These are phyloP conservation scores for Cetraspora pellucida DNA, from an alignment of 192 early-diverging fungal species.

Conservation along the genomic window DNA sequence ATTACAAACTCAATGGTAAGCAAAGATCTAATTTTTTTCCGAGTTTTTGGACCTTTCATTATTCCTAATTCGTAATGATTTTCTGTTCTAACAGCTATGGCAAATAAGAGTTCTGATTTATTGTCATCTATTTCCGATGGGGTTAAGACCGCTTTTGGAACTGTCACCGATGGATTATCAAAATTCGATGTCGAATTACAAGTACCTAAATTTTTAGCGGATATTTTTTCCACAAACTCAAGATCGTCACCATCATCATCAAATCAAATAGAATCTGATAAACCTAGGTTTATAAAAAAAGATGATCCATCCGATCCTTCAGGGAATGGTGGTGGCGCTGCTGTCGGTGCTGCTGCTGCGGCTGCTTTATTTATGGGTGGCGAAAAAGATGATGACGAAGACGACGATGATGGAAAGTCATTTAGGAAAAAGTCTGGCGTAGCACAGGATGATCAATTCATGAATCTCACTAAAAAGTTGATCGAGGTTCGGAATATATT, in stretches of 20 bases:
- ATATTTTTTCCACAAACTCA: conserved; percentile 23
- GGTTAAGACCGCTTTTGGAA: conserved; percentile 42
- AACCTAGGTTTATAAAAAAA: conserved; percentile 41
- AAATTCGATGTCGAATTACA: conserved; percentile 47
- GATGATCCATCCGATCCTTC: conserved; percentile 29
- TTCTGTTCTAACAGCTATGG: conserved; percentile 8
- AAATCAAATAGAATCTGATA: conserved; percentile 30
- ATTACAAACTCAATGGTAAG: conserved; percentile 63
- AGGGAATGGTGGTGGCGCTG: conserved; percentile 39
- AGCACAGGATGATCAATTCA: conserved; percentile 73
- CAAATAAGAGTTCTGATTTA: conserved; percentile 35
- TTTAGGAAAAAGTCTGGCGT: conserved; percentile 50
- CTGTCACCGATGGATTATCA: conserved; percentile 41
- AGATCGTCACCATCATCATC: conserved; percentile 8
- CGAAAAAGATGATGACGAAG: conserved; percentile 23
- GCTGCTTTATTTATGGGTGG: conserved; percentile 40
- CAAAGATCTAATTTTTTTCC: not conserved
- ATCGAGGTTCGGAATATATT: conserved; percentile 95
- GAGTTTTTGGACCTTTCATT: not conserved
- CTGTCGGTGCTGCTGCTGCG: conserved; percentile 49
- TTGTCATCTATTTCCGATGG: conserved; percentile 40
- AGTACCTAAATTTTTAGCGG: conserved; percentile 41
- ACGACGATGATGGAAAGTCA: conserved; percentile 51
- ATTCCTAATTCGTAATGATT: not conserved
- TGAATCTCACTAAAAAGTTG: conserved; percentile 89